Evolutionary conservation across 768 basidiomycete species (phyloP).

Genomic region (Trametes meyenii): DNA sequence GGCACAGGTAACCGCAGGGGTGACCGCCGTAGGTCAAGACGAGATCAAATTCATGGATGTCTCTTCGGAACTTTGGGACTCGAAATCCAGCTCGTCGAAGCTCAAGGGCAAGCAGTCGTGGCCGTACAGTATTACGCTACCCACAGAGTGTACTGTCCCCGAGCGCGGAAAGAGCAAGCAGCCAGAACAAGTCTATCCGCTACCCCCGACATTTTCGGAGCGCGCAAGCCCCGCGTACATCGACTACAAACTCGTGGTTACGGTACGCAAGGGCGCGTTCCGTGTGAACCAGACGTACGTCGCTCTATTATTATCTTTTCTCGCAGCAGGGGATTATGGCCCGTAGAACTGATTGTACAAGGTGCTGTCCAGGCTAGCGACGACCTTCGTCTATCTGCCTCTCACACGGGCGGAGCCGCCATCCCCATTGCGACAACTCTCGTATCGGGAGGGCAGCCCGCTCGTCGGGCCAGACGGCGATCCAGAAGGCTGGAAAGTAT

Average conservation of each 20-base stretch:
- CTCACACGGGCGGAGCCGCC: constrained; percentile 38
- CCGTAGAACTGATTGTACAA: not conserved
- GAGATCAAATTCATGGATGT: constrained; percentile 50
- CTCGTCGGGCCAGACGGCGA: constrained; percentile 44
- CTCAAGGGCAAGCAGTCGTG: constrained; percentile 49
- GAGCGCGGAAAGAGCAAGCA: constrained; percentile 39
- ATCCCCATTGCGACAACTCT: constrained; percentile 40
- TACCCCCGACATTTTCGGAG: constrained; percentile 60
- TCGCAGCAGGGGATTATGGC: not conserved
- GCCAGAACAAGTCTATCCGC: constrained; percentile 38
- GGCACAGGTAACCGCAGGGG: constrained; percentile 47
- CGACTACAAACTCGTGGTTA: constrained; percentile 57
- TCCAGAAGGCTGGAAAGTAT: constrained; percentile 43
- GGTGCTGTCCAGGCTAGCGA: constrained; percentile 25
- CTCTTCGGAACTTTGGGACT: constrained; percentile 47
- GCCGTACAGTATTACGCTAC: constrained; percentile 52
- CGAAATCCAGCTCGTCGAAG: constrained; percentile 34
- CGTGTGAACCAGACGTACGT: constrained; percentile 53
- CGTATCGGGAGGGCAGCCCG: constrained; percentile 37
- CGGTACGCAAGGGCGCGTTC: constrained; percentile 50
- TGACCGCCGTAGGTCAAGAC: constrained; percentile 59
- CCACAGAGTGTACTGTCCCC: constrained; percentile 43
- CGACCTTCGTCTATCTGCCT: constrained; percentile 39
- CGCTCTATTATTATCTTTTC: not conserved
- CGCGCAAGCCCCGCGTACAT: constrained; percentile 57